A percentile compares a stretch with the other conserved stretches of the same genome.
Conservation (phyloP, 306 rosid species). For the Gynostemma pentaphyllum region DNA sequence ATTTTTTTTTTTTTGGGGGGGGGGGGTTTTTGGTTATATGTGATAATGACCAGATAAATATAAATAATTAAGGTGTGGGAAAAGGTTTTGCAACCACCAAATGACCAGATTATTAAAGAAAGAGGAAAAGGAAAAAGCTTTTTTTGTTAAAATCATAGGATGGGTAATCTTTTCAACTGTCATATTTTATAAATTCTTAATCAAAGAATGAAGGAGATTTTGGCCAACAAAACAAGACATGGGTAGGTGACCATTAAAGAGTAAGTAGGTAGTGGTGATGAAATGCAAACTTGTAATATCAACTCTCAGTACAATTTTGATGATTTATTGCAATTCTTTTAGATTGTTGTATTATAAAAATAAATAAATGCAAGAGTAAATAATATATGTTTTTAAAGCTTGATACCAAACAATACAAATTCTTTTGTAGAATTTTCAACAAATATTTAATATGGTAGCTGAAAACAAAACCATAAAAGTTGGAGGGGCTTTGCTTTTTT, state of each 20-base stretch:
- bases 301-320: background rate
- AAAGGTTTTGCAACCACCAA: slow-evolving; percentile 4
- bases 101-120: background rate
- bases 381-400: background rate
- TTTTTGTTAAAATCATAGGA: background rate
- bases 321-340: background rate
- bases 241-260: slow-evolving; percentile 9
- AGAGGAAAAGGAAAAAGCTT: background rate
- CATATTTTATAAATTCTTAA: background rate
- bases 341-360: no score
- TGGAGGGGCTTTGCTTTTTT: no score
- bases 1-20: no score
- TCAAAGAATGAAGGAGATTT: background rate
- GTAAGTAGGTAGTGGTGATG: slow-evolving; percentile 5
- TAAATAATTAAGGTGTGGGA: background rate
- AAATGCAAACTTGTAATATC: slow-evolving; percentile 2
- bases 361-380: background rate
- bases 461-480: background rate
- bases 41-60: no score
- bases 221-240: background rate
- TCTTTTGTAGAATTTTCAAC: slow-evolving; percentile 3
- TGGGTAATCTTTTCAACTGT: background rate
- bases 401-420: slow-evolving; percentile 3
- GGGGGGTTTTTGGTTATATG: no score
- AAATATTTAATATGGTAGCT: slow-evolving; percentile 7